A percentile compares a stretch with the other conserved stretches of the same genome.
Conservation (phyloP, 345 rosid species). For the Syzygium oleosum region DNA sequence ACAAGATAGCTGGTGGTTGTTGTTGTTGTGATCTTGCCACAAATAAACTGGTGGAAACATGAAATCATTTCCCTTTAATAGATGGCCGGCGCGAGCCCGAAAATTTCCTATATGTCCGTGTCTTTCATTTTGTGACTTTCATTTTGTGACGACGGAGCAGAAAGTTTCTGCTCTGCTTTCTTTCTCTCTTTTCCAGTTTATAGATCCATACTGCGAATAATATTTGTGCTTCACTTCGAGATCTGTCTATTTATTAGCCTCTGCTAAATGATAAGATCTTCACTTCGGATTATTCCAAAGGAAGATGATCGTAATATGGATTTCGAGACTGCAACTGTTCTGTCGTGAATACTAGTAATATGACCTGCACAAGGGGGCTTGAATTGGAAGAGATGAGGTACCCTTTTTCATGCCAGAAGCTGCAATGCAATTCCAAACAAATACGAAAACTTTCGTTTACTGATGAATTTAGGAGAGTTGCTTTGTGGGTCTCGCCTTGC, state of each 20-base stretch:
- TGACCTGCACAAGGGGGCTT: not conserved
- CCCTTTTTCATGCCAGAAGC: not conserved
- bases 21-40: not conserved
- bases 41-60: conserved; percentile 3
- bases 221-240: not conserved
- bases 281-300: not conserved
- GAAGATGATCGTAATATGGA: not conserved
- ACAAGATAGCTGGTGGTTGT: not conserved
- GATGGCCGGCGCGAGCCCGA: not conserved
- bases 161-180: not conserved
- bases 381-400: not conserved
- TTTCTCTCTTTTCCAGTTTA: not conserved
- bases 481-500: not conserved
- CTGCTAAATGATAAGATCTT: not conserved
- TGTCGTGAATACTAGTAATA: not conserved
- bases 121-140: not conserved
- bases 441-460: not conserved
- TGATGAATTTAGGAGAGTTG: not conserved
- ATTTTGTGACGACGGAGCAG: not conserved
- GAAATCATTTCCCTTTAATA: not conserved
- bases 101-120: not conserved
- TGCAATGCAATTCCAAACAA: not conserved
- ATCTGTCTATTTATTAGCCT: not conserved
- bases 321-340: not conserved
- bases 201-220: not conserved